Evolutionary conservation across 2,329 filamentous ascomycete species (phyloP).

Genomic region (Epichloe sibirici): DNA sequence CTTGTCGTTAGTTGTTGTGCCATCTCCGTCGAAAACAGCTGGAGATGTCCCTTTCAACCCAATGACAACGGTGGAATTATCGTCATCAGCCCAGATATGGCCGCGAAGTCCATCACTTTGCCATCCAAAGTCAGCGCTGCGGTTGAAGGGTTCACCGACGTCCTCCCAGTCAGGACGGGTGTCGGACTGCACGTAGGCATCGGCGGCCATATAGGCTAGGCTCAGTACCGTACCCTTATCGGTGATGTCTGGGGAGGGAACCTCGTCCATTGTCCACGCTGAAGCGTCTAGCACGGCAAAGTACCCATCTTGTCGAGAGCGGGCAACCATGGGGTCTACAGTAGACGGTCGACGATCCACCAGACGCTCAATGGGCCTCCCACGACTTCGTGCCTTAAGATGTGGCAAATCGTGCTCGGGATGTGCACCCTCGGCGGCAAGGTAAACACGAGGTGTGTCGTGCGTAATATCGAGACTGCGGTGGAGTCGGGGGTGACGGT

Average conservation of each 20-base stretch:
- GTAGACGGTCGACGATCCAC: constrained; percentile 63
- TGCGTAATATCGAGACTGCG: constrained; percentile 57
- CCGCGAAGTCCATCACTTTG: constrained; percentile 77
- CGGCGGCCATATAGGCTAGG: constrained; percentile 76
- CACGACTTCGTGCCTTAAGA: constrained; percentile 50
- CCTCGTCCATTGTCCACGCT: constrained; percentile 72
- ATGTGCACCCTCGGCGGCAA: constrained; percentile 47
- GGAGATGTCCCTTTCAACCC: constrained; percentile 84
- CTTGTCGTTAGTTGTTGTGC: constrained; percentile 95
- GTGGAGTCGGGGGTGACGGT: constrained; percentile 66
- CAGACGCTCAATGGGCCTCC: constrained; percentile 65
- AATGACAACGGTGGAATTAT: constrained; percentile 78
- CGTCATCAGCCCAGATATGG: constrained; percentile 81
- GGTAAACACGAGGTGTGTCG: constrained; percentile 41
- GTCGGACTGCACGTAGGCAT: constrained; percentile 73
- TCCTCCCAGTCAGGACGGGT: constrained; percentile 71
- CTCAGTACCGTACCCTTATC: constrained; percentile 76
- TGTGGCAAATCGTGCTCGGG: constrained; percentile 36
- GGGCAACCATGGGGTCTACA: constrained; percentile 67
- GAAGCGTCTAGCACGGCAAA: constrained; percentile 56
- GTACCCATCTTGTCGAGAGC: constrained; percentile 56
- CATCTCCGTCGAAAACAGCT: constrained; percentile 91
- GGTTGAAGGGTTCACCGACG: constrained; percentile 68
- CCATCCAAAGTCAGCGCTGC: constrained; percentile 87
- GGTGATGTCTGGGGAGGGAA: constrained; percentile 68